Conservation (phyloP, 192 early-diverging fungal genomes). For the Coemansia sp. region DNA sequence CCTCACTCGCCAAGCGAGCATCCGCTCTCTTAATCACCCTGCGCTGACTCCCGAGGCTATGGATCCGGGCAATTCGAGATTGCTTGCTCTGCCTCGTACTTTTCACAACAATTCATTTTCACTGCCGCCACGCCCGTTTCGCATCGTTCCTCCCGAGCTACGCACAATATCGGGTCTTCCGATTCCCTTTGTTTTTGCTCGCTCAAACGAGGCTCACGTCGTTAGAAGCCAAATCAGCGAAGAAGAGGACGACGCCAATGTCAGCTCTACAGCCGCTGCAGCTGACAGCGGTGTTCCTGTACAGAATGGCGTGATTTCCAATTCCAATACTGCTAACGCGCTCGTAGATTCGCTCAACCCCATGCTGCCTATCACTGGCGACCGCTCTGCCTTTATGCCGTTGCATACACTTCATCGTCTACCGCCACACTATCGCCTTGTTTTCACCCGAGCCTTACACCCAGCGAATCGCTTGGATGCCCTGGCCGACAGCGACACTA, state of each 20-base stretch:
- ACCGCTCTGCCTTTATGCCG: conserved; percentile 18
- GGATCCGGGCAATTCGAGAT: conserved; percentile 2
- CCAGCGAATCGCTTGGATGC: conserved; percentile 29
- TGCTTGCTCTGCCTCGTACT: neutral
- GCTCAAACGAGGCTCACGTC: conserved; percentile 9
- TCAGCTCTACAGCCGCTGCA: neutral
- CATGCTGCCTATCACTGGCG: conserved; percentile 18
- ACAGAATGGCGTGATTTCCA: neutral
- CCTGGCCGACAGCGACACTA: conserved; percentile 33
- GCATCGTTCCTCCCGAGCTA: conserved; percentile 5
- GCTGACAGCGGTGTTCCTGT: neutral
- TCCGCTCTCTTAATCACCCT: neutral
- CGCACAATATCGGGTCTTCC: conserved; percentile 14
- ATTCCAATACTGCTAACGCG: neutral
- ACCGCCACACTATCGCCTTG: conserved; percentile 47
- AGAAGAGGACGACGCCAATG: neutral
- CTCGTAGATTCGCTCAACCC: conserved; percentile 19
- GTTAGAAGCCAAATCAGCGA: conserved; percentile 5
- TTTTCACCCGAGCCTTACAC: conserved; percentile 45
- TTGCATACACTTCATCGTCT: conserved; percentile 34
- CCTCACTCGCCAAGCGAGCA: neutral
- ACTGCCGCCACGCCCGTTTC: neutral
- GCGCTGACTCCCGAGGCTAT: conserved; percentile 17
- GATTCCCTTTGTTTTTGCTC: conserved; percentile 22
- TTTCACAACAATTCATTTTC: neutral